A percentile compares a stretch with the other conserved stretches of the same genome.
Evolutionary conservation across 345 rosid species (phyloP).

Genomic region (Linum tenue): DNA sequence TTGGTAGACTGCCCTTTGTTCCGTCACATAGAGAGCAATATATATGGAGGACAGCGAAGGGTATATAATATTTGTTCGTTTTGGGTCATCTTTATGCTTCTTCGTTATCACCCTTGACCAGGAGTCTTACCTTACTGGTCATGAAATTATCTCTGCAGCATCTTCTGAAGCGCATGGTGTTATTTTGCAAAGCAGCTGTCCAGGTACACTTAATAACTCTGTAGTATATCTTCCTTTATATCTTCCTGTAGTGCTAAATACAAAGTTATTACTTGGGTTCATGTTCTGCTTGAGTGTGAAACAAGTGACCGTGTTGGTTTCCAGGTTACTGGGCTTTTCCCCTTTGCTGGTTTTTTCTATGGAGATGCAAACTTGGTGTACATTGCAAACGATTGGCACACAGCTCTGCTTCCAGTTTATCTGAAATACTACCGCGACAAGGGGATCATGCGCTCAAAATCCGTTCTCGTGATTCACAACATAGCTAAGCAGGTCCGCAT

Average conservation of each 20-base stretch:
- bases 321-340: constrained; percentile 93
- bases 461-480: constrained; percentile 81
- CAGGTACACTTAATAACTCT: constrained; percentile 47
- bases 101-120: neutral
- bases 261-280: no score
- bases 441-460: constrained; percentile 74
- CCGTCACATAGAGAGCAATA: constrained; percentile 48
- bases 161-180: constrained; percentile 74
- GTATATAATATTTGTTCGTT: constrained; percentile 21
- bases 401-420: constrained; percentile 87
- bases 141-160: constrained; percentile 45
- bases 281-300: neutral
- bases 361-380: constrained; percentile 97
- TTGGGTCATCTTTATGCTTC: no score
- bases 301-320: constrained; percentile 3
- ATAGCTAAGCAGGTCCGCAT: constrained; percentile 83
- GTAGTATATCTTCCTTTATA: neutral
- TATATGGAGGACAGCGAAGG: constrained; percentile 67
- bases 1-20: constrained; percentile 58
- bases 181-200: constrained; percentile 87
- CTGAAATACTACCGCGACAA: constrained; percentile 80
- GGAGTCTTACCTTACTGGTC: constrained; percentile 5
- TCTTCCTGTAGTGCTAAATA: constrained; percentile 2
- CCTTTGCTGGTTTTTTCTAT: constrained; percentile 92
- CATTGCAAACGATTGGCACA: constrained; percentile 99